A percentile compares a stretch with the other conserved stretches of the same genome.
These are phyloP conservation scores for Trichophyton mentagrophytes DNA, from an alignment of 2,329 filamentous ascomycete species.

Conservation along the genomic window DNA sequence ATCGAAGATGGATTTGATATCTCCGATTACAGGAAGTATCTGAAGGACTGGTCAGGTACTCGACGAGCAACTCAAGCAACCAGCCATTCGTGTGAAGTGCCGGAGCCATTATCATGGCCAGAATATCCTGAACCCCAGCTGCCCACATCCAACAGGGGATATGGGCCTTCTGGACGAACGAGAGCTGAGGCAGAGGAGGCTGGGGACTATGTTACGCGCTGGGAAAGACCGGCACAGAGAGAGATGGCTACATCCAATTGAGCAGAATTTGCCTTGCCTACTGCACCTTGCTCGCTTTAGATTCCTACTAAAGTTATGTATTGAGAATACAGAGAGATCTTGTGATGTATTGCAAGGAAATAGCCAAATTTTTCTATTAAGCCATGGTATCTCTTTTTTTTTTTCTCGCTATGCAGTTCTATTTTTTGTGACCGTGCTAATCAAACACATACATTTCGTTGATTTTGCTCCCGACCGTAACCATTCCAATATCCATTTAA, in stretches of 20 bases:
- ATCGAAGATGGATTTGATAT: slow-evolving; percentile 9
- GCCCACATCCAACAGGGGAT: no score
- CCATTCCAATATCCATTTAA: background rate
- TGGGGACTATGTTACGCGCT: slow-evolving; percentile 7
- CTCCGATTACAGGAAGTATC: background rate
- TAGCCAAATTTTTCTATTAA: background rate
- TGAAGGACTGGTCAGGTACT: slow-evolving; percentile 4
- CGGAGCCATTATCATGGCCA: background rate
- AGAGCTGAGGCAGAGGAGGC: background rate
- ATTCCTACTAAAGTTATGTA: background rate
- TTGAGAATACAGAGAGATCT: background rate
- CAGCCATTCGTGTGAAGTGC: background rate
- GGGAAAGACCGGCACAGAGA: slow-evolving; percentile 7
- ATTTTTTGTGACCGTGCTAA: background rate
- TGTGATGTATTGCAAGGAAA: background rate
- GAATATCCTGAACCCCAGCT: background rate
- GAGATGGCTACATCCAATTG: background rate
- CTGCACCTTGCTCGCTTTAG: background rate
- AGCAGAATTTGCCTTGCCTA: background rate
- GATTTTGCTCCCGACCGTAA: background rate
- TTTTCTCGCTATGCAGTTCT: background rate
- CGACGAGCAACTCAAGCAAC: no score
- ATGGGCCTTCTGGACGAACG: no score
- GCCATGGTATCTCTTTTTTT: background rate
- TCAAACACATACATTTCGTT: background rate